phyloP scores from a whole-genome alignment of 371 early-diverging fungal species.

The Batkoa obscura region DNA sequence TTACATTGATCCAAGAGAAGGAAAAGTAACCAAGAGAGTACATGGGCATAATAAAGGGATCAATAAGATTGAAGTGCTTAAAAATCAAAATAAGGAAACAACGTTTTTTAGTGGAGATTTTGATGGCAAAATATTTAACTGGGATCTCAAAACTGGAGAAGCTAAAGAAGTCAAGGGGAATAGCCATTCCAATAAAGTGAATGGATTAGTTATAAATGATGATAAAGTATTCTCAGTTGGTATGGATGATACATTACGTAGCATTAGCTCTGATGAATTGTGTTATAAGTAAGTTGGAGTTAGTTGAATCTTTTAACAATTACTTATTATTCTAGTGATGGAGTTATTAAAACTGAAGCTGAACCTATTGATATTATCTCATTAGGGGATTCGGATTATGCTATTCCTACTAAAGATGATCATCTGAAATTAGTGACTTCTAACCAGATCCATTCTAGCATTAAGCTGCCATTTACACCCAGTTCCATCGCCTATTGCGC shows the following conservation, averaged over 20 bases:
- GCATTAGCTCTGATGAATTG: constrained; percentile 1
- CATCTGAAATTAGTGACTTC: constrained; percentile 27
- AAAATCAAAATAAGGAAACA: background rate
- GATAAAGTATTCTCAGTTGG: constrained; percentile 36
- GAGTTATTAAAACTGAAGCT: background rate
- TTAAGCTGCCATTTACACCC: no score
- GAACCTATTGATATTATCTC: constrained; percentile 16
- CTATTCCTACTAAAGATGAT: constrained; percentile 21
- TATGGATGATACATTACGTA: constrained; percentile 47
- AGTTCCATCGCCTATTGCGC: no score
- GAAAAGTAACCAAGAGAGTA: constrained; percentile 27
- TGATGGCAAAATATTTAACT: constrained; percentile 56
- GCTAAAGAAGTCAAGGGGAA: constrained; percentile 25
- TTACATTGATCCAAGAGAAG: constrained; percentile 47
- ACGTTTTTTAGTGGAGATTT: constrained; percentile 70
- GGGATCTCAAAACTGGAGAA: constrained; percentile 10
- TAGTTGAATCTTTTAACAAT: no score
- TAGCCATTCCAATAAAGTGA: constrained; percentile 51
- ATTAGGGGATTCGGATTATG: constrained; percentile 25
- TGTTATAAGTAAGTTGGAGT: background rate
- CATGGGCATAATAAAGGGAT: constrained; percentile 13
- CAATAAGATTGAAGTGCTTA: background rate
- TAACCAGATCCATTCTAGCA: background rate
- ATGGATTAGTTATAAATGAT: constrained; percentile 20
- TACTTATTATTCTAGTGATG: no score